A percentile compares a stretch with the other conserved stretches of the same genome.
These are phyloP conservation scores for Cercospora sp. DNA, from an alignment of 2,329 filamentous ascomycete genomes.

Conservation along the genomic window DNA sequence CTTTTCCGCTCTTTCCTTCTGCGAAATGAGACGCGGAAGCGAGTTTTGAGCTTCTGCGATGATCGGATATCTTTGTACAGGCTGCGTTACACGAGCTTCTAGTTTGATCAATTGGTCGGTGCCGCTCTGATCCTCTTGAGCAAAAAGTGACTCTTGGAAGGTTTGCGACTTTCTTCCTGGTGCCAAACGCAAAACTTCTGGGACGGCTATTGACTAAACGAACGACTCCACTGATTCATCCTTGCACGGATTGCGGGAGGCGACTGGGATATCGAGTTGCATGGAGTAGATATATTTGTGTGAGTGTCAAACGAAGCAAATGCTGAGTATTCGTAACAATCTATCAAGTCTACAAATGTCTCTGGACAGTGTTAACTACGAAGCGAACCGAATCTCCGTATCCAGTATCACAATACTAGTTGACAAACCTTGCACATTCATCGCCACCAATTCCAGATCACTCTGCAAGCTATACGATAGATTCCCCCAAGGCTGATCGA, in stretches of 20 bases:
- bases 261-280: not conserved
- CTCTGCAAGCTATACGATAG: constrained; percentile 25
- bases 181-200: not conserved
- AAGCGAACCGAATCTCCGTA: constrained; percentile 8
- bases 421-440: constrained; percentile 24
- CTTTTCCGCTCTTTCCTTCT: no score
- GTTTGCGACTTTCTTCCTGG: no score
- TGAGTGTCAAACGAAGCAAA: not conserved
- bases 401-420: constrained; percentile 32
- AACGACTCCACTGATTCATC: not conserved
- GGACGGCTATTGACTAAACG: not conserved
- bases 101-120: no score
- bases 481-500: constrained; percentile 31
- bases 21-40: no score
- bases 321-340: no score
- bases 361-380: not conserved
- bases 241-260: not conserved
- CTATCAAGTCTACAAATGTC: no score
- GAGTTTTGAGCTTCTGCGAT: no score
- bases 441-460: constrained; percentile 15
- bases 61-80: no score
- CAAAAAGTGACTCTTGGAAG: no score
- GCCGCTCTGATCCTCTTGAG: no score
- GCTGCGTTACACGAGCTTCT: no score
- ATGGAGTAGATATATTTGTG: no score